Evolutionary conservation across 768 basidiomycete genomes (phyloP).

Genomic region (Mycena vulgaris): DNA sequence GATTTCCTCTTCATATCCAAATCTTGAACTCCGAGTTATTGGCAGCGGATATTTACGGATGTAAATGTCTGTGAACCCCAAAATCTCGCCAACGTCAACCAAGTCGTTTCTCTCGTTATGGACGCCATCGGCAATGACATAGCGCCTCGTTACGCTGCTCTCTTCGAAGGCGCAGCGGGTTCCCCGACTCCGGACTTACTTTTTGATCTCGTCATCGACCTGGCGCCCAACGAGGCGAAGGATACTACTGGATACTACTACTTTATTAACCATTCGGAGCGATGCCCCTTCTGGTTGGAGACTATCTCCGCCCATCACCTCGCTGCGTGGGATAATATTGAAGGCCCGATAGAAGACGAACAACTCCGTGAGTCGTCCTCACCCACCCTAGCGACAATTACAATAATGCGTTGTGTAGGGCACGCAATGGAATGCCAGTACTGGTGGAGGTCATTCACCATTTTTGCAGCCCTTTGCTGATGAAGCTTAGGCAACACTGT

Average conservation of each 20-base stretch:
- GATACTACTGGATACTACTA: slow-evolving; percentile 50
- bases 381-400: background rate
- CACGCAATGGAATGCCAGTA: slow-evolving; percentile 35
- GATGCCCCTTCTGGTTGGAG: slow-evolving; percentile 60
- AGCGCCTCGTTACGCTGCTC: slow-evolving; percentile 13
- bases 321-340: background rate
- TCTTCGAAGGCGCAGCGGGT: background rate
- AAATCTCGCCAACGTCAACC: slow-evolving; percentile 9
- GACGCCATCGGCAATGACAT: background rate
- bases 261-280: slow-evolving; percentile 54
- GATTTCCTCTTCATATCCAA: background rate
- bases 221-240: background rate
- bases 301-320: slow-evolving; percentile 43
- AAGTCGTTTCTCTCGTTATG: slow-evolving; percentile 9
- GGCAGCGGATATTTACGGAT: slow-evolving; percentile 34
- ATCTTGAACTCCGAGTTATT: background rate
- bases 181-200: slow-evolving; percentile 3
- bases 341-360: slow-evolving; percentile 6
- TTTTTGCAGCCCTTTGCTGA: background rate
- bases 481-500: slow-evolving; percentile 20
- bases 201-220: slow-evolving; percentile 25
- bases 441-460: slow-evolving; percentile 24
- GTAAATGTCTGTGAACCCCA: slow-evolving; percentile 9
- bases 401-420: background rate
- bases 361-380: slow-evolving; percentile 12